These are phyloP conservation scores for Solanum bulbocastanum DNA, from an alignment of 257 asterid species.

Conservation along the genomic window DNA sequence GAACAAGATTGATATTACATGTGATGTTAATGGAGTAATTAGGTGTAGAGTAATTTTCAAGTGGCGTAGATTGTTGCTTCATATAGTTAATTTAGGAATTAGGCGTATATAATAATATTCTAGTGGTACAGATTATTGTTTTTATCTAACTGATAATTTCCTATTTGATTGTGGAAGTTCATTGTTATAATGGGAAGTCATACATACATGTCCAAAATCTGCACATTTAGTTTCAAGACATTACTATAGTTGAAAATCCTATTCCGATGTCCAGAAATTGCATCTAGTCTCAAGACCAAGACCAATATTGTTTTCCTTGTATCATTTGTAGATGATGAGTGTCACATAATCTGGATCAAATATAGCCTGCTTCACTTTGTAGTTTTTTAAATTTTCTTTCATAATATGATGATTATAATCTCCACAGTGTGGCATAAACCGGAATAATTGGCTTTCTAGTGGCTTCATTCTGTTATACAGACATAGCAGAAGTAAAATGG, in stretches of 20 bases:
- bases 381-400: neutral
- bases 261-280: neutral
- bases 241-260: neutral
- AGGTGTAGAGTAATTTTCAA: neutral
- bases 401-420: neutral
- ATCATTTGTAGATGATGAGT: neutral
- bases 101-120: neutral
- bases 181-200: neutral
- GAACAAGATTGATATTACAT: neutral
- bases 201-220: neutral
- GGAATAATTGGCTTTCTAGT: neutral
- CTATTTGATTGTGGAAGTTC: neutral
- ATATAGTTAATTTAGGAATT: neutral
- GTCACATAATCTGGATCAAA: neutral
- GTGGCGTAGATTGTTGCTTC: neutral
- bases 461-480: neutral
- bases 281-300: neutral
- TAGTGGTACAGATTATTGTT: neutral
- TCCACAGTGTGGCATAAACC: neutral
- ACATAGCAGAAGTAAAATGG: neutral
- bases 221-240: neutral
- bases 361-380: neutral
- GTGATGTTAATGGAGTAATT: neutral
- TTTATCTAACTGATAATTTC: neutral
- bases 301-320: neutral